Evolutionary conservation across 352 stramenopile genomes (phyloP).

Genomic region (Phytopythium helicoides): DNA sequence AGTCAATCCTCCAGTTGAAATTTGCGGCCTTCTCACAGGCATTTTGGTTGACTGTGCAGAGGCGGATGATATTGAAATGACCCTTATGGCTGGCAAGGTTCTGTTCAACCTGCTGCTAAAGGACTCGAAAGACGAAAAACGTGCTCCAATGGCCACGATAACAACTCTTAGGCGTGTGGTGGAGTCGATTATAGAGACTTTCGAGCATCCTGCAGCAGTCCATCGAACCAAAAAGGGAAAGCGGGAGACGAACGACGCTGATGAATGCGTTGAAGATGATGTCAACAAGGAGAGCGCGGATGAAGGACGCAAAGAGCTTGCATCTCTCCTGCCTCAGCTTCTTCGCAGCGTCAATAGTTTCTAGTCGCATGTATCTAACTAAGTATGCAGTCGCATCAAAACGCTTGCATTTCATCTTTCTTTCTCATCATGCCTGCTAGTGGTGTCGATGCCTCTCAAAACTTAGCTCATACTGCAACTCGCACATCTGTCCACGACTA

Average conservation of each 20-base stretch:
- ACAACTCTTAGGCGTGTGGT: conserved; percentile 23
- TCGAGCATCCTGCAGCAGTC: conserved; percentile 9
- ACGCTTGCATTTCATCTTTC: not conserved
- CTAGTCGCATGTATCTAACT: not conserved
- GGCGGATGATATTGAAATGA: conserved; percentile 65
- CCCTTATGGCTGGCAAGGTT: conserved; percentile 74
- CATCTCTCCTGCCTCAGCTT: conserved; percentile 44
- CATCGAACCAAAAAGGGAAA: not conserved
- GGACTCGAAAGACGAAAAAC: conserved; percentile 4
- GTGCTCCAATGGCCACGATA: not conserved
- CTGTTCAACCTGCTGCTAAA: conserved; percentile 80
- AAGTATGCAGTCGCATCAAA: not conserved
- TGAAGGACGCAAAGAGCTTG: conserved; percentile 27
- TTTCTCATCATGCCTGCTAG: not conserved
- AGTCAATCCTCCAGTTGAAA: conserved; percentile 18
- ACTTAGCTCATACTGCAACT: not conserved
- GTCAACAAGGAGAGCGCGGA: conserved; percentile 8
- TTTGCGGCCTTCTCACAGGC: conserved; percentile 36
- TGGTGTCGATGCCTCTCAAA: not conserved
- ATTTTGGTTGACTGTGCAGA: conserved; percentile 60
- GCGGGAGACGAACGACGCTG: not conserved
- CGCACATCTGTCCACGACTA: not conserved
- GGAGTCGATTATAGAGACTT: conserved; percentile 20
- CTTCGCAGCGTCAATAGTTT: conserved; percentile 22
- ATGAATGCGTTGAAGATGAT: conserved; percentile 9